Base-by-base conservation (phyloP, 257 asterid species). In the Solanum acaule region DNA sequence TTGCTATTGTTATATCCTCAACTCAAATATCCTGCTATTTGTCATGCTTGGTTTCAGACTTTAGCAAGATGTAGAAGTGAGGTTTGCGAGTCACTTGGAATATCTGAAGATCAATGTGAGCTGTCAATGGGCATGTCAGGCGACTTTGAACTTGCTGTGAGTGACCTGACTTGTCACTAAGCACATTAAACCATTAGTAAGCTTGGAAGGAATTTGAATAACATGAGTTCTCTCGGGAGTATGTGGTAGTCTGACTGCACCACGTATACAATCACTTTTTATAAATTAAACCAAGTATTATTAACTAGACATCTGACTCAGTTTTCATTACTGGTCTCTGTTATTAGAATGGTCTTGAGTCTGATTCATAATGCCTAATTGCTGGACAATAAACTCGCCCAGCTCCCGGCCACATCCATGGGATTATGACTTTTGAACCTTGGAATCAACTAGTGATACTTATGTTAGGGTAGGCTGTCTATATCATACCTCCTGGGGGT, bases 71-170 rank as follows among this genome's bases (percentile, higher is more conserved):
- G 99, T 88, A 91, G 98, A 94, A 92, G 90, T 65, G 95, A 95
- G 90, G 95, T 95, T 67, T 97, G 98, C 91, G 89, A 93, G 91
- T 94, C 91, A 49, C 94, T 95, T 86, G 98, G 94, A 89, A 93
- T 94, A 84, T 81, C 90, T 27, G 98, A 94, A 92, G 98, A 94
- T 61, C 94, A 91, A 83, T 95, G 95, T 85, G 98, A 95, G 87
- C 95, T 97, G 86, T 97, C 99, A 3, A 97, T 97, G 99, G 99
- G 98, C 94, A 97, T 97, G 98, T 97, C 99, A 22, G 95, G 98
- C 10, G 99, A 97, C 92, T 97, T 95, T 90, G 99, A 95, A 93
- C 94, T 95, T 84, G 98, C 98, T 77, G 99, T 95, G 90, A 93
- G 98, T 93, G 11, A 89, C 38, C 86, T 87, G 14, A 44, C 38